Conservation (phyloP, 2,329 filamentous ascomycete species). For the Cercospora sp. region DNA sequence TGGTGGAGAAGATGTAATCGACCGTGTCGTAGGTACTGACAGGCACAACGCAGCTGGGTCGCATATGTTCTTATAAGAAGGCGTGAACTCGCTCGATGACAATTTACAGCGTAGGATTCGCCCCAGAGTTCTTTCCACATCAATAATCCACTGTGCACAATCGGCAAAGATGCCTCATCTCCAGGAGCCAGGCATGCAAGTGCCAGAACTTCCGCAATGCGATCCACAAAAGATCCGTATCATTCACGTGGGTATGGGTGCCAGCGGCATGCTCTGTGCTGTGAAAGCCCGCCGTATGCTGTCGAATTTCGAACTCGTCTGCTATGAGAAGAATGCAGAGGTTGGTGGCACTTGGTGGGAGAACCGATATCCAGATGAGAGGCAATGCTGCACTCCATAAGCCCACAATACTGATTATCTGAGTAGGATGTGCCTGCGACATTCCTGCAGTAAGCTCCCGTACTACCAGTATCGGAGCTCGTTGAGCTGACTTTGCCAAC, state of each 20-base stretch:
- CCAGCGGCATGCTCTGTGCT: slow-evolving; percentile 21
- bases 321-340: slow-evolving; percentile 44
- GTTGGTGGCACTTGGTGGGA: slow-evolving; percentile 44
- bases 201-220: slow-evolving; percentile 26
- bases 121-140: too few species aligned
- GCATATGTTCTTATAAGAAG: neutral
- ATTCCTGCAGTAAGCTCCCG: slow-evolving; percentile 31
- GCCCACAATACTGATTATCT: neutral
- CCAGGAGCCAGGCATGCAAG: slow-evolving; percentile 20
- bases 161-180: slow-evolving; percentile 21
- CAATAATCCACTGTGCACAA: too few species aligned
- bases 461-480: too few species aligned
- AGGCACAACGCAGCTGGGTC: neutral
- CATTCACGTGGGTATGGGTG: slow-evolving; percentile 29
- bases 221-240: slow-evolving; percentile 24
- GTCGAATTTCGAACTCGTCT: slow-evolving; percentile 38
- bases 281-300: slow-evolving; percentile 23
- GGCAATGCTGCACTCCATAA: too few species aligned
- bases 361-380: slow-evolving; percentile 12
- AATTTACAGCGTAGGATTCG: too few species aligned
- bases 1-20: neutral
- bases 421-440: slow-evolving; percentile 39
- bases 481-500: neutral
- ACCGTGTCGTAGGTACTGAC: neutral
- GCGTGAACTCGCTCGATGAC: too few species aligned